Base-by-base conservation (phyloP, 2,329 filamentous ascomycete species). In the Aspergillus sp. region DNA sequence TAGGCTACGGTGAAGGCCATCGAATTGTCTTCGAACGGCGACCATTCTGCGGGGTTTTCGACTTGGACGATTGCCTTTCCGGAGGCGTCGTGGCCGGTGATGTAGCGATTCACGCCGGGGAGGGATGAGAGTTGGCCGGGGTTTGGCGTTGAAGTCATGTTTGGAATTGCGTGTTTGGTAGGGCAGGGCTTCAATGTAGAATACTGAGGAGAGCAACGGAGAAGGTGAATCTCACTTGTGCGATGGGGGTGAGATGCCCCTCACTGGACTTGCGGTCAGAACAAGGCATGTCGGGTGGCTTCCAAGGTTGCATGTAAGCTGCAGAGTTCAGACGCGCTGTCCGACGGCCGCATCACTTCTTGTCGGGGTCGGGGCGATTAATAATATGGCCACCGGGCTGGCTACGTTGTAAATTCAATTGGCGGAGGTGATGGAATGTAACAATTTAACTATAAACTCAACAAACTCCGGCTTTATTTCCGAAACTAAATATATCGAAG, bases 1-100 rank as follows among this genome's bases (percentile, higher is more conserved):
- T 77, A 79, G 52, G 73, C 63, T 8, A 77, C 71, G 40, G 70
- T 72, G 66, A 78, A 78, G 24, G 66, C 73, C 68, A 77, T 71
- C 4, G 62, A 62, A 31, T 62, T 61, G 41, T 68, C 64, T 8
- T 70, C 67, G 46, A 66, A 64, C 4, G 65, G 51, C 8, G 58
- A 64, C 71, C 71, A 77, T 19, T 65, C 43, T 6, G 60, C 69
- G 0, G 67, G 62, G 3, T 63, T 66, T 6, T 70, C 67, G 15
- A 70, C 70, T 35, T 75, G 69, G 31, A 78, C 61, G 23, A 74
- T 69, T n/a, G 76, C 74, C 50, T 71, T 68, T 12, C 73, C 75
- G 0, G 61, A 39, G 31, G 62, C 27, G 57, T 75, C 66, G 63
- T 79, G 75, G 31, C 70, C 67, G 3, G 76, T 78, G 41, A 78